Base-by-base conservation (phyloP, 2,329 filamentous ascomycete species). In the Aspergillus thermomutatus region DNA sequence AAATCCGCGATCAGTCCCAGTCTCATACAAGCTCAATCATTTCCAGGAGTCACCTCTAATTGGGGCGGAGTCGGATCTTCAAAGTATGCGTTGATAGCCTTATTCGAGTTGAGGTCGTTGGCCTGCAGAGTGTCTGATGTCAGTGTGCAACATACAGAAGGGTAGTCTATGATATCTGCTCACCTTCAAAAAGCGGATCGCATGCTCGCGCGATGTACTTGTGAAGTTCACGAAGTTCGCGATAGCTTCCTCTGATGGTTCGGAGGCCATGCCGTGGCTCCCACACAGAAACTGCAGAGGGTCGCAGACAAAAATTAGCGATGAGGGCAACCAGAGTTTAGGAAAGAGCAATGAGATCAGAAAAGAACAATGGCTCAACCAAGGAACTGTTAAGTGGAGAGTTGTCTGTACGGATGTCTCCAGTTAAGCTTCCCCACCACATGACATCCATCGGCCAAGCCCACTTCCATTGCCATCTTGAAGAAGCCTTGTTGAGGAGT, bases 31-130 rank as follows among this genome's bases (percentile, higher is more conserved):
- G 46, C 23, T 25, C 10, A 17, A 55, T 43, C 23, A 40, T 52
- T 34, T 48, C 27, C 28, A 25, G 49, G 41, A 27, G 54, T 59
- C 60, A 75, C 74, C 68, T 75, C 60, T 52, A 62, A 58, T 46
- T 69, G 66, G 21, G 69, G 63, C 26, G 70, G 68, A 17, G 68
- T 69, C 17, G 76, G 75, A 61, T 78, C 75, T 66, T 80, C 77
- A 34, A 77, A 78, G 60, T 75, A 80, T 21, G 77, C 77, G 65
- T 80, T 79, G 59, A 79, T 73, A 31, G 78, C 77, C 63, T 73
- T 74, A 43, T 77, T 72, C 1, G 75, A 70, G 59, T 80, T 73
- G 49, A 75, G 70, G 52, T 78, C 73, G 59, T 78, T 74, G 52
- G 75, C 76, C 78, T 79, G 52, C n/a, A 28, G 9, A 23, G 14